Evolutionary conservation across 352 stramenopile genomes (phyloP).

Genomic region (Phytophthora sansomeana): DNA sequence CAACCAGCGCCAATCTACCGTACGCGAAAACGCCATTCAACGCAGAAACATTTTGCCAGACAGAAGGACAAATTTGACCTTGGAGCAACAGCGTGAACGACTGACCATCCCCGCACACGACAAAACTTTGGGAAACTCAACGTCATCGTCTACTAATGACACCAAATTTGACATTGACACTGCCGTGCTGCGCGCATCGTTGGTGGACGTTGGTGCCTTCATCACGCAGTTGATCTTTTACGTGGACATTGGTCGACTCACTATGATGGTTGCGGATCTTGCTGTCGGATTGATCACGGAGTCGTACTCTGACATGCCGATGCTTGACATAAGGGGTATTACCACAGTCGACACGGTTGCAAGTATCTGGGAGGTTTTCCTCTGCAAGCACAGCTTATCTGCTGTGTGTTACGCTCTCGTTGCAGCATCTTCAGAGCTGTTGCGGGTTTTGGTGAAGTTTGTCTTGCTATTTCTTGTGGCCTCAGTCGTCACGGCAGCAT

Average conservation of each 20-base stretch:
- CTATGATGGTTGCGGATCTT: constrained; percentile 42
- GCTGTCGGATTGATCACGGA: constrained; percentile 58
- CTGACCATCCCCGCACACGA: constrained; percentile 11
- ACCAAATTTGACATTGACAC: constrained; percentile 45
- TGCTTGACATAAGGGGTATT: constrained; percentile 66
- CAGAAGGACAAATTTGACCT: constrained; percentile 37
- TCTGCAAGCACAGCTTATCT: constrained; percentile 49
- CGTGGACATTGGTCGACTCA: constrained; percentile 40
- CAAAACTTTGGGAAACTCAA: constrained; percentile 10
- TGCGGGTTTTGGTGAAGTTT: constrained; percentile 48
- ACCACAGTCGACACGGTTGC: constrained; percentile 51
- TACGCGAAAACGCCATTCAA: constrained; percentile 33
- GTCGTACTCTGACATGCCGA: constrained; percentile 62
- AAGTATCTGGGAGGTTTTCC: constrained; percentile 57
- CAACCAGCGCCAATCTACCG: constrained; percentile 37
- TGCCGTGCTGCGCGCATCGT: constrained; percentile 38
- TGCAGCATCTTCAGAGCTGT: constrained; percentile 43
- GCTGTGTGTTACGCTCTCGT: constrained; percentile 53
- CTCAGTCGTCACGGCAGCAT: constrained; percentile 38
- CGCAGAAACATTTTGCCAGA: constrained; percentile 36
- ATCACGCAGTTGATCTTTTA: constrained; percentile 45
- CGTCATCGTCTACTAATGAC: constrained; percentile 2
- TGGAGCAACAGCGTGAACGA: constrained; percentile 27
- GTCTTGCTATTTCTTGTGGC: constrained; percentile 44
- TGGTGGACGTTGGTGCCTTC: constrained; percentile 38